A percentile compares a stretch with the other conserved stretches of the same genome.
These are phyloP conservation scores for Saturnispora bothae DNA, from an alignment of 805 yeast species.

Conservation along the genomic window DNA sequence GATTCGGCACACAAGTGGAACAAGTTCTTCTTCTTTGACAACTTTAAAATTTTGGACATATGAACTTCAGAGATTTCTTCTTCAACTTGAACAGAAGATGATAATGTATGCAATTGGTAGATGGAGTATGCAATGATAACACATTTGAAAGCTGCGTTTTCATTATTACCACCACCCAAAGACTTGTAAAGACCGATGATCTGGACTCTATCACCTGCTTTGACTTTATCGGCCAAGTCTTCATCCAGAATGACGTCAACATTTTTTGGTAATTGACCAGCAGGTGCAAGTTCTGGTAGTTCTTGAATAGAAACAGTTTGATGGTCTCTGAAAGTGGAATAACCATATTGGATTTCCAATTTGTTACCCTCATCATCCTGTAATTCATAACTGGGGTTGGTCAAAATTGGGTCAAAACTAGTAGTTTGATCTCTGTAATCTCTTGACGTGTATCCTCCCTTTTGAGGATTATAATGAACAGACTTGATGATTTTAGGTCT, in stretches of 20 bases:
- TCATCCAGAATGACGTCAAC: constrained; percentile 90
- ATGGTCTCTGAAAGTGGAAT: constrained; percentile 85
- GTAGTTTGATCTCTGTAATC: constrained; percentile 91
- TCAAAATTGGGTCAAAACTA: constrained; percentile 71
- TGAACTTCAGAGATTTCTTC: constrained; percentile 72
- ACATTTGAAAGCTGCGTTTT: constrained; percentile 63
- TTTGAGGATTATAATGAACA: constrained; percentile 83
- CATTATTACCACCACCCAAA: constrained; percentile 62
- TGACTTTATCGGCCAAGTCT: constrained; percentile 82
- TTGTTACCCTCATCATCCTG: constrained; percentile 89
- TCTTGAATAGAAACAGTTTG: constrained; percentile 91
- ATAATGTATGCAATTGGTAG: constrained; percentile 79
- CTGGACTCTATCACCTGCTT: constrained; percentile 95
- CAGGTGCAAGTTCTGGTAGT: constrained; percentile 96
- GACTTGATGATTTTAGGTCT: constrained; percentile 87
- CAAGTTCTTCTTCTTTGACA: constrained; percentile 59
- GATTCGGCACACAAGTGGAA: constrained; percentile 76
- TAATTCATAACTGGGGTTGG: constrained; percentile 83
- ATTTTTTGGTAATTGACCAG: constrained; percentile 93
- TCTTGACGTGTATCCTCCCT: constrained; percentile 78
- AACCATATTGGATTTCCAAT: constrained; percentile 84
- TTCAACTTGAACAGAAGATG: constrained; percentile 54
- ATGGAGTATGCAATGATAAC: constrained; percentile 83
- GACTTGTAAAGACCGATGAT: constrained; percentile 91
- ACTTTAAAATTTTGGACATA: constrained; percentile 72